Evolutionary conservation across 805 yeast genomes (phyloP).

Genomic region (Sungouiozyma intestinalis): DNA sequence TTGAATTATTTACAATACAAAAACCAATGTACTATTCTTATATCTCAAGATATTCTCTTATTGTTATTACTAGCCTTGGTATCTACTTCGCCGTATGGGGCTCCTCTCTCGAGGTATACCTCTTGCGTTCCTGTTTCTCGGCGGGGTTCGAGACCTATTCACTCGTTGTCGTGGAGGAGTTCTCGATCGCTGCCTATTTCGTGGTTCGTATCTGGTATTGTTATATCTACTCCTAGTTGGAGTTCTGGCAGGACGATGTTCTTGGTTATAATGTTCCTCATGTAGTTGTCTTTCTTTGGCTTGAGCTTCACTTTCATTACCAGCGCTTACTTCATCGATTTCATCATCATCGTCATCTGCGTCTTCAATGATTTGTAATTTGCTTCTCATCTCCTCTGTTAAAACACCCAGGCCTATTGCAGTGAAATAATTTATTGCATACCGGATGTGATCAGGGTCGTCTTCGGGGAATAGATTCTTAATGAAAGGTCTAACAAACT

Average conservation of each 20-base stretch:
- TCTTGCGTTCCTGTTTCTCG: conserved; percentile 11
- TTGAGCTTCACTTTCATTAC: conserved; percentile 5
- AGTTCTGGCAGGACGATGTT: conserved; percentile 10
- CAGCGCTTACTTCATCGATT: conserved; percentile 5
- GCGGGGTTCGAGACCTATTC: conserved; percentile 1
- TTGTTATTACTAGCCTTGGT: background rate
- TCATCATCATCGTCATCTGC: conserved; percentile 10
- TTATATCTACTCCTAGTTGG: conserved; percentile 6
- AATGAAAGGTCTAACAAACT: conserved; percentile 38
- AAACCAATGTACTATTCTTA: background rate
- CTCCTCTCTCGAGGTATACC: conserved; percentile 15
- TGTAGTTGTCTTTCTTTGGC: background rate
- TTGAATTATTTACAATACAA: background rate
- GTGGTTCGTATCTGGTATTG: background rate
- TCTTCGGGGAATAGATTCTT: conserved; percentile 55
- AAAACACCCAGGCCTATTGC: conserved; percentile 81
- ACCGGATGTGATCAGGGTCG: conserved; percentile 47
- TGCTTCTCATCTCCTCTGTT: conserved; percentile 72
- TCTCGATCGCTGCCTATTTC: conserved; percentile 8
- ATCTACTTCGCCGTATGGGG: conserved; percentile 2
- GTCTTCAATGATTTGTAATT: conserved; percentile 30
- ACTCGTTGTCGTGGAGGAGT: conserved; percentile 11
- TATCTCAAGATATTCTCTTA: background rate
- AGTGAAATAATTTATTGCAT: conserved; percentile 82
- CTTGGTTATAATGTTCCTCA: conserved; percentile 3